Evolutionary conservation across 2,329 filamentous ascomycete species (phyloP).

Genomic region (Diplodia corticola): DNA sequence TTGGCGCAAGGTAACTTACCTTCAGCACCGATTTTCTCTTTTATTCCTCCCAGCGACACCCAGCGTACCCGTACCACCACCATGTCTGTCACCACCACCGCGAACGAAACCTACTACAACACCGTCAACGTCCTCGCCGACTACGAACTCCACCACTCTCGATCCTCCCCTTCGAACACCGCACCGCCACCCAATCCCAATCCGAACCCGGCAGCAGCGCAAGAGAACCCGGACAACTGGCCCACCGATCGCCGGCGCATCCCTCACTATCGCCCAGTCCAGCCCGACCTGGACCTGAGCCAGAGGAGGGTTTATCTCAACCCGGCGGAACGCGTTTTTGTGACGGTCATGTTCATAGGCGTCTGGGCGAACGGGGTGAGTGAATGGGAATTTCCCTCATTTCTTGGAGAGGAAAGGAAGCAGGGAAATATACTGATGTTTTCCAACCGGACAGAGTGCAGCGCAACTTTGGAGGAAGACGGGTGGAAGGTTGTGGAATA

Average conservation of each 20-base stretch:
- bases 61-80: slow-evolving; percentile 22
- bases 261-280: slow-evolving; percentile 50
- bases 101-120: slow-evolving; percentile 41
- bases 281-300: slow-evolving; percentile 44
- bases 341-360: slow-evolving; percentile 53
- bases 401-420: not conserved
- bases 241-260: slow-evolving; percentile 50
- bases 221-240: slow-evolving; percentile 46
- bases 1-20: not conserved
- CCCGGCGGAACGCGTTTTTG: slow-evolving; percentile 48
- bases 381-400: slow-evolving; percentile 23
- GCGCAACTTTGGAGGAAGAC: slow-evolving; percentile 33
- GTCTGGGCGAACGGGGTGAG: slow-evolving; percentile 48
- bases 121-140: slow-evolving; percentile 44
- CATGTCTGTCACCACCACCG: slow-evolving; percentile 49
- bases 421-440: not conserved
- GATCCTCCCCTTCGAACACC: slow-evolving; percentile 30
- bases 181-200: slow-evolving; percentile 33
- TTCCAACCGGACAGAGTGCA: not conserved
- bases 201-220: slow-evolving; percentile 29
- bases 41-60: not conserved
- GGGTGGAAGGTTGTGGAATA: slow-evolving; percentile 51
- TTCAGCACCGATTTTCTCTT: not conserved
- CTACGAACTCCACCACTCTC: slow-evolving; percentile 50
- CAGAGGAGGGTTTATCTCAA: slow-evolving; percentile 49